Evolutionary conservation across 1,284 basidiomycete species (phyloP).

Genomic region (Tremellales sp.): DNA sequence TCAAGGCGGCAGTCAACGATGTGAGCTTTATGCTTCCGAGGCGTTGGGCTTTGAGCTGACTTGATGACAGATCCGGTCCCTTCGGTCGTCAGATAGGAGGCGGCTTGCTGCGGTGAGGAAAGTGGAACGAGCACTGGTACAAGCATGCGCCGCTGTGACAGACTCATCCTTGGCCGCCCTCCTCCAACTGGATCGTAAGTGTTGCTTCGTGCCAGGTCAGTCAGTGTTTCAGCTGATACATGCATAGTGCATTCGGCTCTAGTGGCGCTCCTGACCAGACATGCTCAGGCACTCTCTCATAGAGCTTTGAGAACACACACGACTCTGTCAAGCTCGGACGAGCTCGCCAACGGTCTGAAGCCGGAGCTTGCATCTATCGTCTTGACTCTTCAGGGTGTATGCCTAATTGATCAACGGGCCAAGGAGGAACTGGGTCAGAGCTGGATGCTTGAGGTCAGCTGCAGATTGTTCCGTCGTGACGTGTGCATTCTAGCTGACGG

Average conservation of each 20-base stretch:
- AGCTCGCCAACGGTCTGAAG: constrained; percentile 19
- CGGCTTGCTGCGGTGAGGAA: constrained; percentile 20
- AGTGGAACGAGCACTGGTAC: constrained; percentile 18
- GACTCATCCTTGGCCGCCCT: neutral
- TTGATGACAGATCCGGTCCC: constrained; percentile 24
- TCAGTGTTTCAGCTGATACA: constrained; percentile 2
- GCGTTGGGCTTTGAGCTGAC: no score
- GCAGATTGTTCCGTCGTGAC: neutral
- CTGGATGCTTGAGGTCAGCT: constrained; percentile 65
- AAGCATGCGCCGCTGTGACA: constrained; percentile 7
- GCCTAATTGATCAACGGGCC: constrained; percentile 62
- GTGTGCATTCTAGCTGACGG: constrained; percentile 6
- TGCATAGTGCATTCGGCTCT: constrained; percentile 32
- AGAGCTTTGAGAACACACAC: constrained; percentile 17
- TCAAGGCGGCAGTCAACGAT: neutral
- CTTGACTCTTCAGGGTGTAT: constrained; percentile 72
- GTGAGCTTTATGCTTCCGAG: neutral
- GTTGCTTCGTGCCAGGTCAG: neutral
- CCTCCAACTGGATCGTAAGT: neutral
- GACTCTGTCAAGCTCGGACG: constrained; percentile 26
- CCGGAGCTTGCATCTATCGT: constrained; percentile 50
- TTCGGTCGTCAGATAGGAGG: constrained; percentile 25
- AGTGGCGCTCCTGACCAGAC: constrained; percentile 29
- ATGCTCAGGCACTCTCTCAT: constrained; percentile 28
- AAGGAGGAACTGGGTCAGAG: constrained; percentile 67